phyloP scores from a whole-genome alignment of 1,284 basidiomycete genomes.

The Leucoagaricus sp. region DNA sequence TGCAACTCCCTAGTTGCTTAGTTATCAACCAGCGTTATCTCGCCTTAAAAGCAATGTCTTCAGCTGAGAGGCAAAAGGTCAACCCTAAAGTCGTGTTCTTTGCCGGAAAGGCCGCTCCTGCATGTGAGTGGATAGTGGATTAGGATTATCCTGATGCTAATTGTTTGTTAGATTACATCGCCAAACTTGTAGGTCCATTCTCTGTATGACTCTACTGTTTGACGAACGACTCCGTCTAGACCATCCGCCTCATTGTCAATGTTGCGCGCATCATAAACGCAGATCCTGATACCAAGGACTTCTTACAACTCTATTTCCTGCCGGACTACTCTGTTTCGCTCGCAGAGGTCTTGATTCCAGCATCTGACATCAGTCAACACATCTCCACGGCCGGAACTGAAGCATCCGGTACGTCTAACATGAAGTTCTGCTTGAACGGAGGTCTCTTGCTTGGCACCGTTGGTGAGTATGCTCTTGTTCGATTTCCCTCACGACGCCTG shows the following conservation, averaged over 20 bases:
- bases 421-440: constrained; percentile 92
- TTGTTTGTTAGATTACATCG: constrained; percentile 62
- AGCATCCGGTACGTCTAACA: constrained; percentile 86
- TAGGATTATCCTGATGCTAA: neutral
- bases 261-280: constrained; percentile 83
- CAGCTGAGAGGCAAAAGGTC: constrained; percentile 78
- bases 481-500: constrained; percentile 8
- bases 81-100: constrained; percentile 86
- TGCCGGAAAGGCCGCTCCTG: constrained; percentile 86
- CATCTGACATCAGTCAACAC: constrained; percentile 90
- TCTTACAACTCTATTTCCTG: constrained; percentile 83
- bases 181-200: constrained; percentile 59
- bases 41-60: constrained; percentile 74
- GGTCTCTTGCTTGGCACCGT: constrained; percentile 83
- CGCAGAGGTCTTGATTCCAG: constrained; percentile 89
- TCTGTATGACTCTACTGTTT: neutral
- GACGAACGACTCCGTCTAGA: constrained; percentile 39
- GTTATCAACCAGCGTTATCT: constrained; percentile 57
- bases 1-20: neutral
- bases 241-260: constrained; percentile 91
- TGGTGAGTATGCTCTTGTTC: constrained; percentile 34
- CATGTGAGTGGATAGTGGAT: constrained; percentile 49
- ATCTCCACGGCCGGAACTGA: constrained; percentile 95
- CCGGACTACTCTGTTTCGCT: constrained; percentile 89
- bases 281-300: constrained; percentile 84